Evolutionary conservation across 208 protist genomes (phyloP).

Genomic region (Spongospora subterranea): DNA sequence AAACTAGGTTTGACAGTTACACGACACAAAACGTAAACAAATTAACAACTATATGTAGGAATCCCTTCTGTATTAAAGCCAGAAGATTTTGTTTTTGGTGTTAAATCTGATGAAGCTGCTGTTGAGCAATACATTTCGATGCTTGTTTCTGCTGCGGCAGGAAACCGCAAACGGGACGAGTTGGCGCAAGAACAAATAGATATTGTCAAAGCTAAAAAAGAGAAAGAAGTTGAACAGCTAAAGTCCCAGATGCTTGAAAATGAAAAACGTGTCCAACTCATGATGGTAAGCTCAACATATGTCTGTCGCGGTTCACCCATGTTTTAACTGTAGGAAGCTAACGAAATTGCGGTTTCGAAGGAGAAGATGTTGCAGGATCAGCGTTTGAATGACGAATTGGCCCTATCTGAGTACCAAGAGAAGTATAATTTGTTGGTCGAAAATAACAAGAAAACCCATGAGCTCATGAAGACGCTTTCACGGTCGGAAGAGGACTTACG

Average conservation of each 20-base stretch:
- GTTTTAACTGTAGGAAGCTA: conserved; percentile 18
- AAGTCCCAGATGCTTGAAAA: not conserved
- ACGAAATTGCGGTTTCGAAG: not conserved
- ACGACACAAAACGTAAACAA: not conserved
- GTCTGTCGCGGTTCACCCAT: not conserved
- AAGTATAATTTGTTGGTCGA: conserved; percentile 21
- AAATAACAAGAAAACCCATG: conserved; percentile 30
- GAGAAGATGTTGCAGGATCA: conserved; percentile 21
- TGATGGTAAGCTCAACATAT: not conserved
- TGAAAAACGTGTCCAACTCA: not conserved
- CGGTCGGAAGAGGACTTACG: not conserved
- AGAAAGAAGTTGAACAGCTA: conserved; percentile 36
- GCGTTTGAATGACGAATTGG: not conserved
- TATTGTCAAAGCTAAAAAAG: conserved; percentile 29
- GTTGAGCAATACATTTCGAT: conserved; percentile 54
- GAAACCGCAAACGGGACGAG: not conserved
- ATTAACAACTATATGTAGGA: not conserved
- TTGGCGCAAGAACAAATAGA: not conserved
- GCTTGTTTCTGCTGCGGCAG: not conserved
- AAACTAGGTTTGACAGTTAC: not conserved
- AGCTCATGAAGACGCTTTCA: conserved; percentile 2
- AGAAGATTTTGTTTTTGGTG: not conserved
- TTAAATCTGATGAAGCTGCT: conserved; percentile 32
- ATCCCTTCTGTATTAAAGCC: conserved; percentile 41
- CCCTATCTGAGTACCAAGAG: conserved; percentile 1